A percentile compares a stretch with the other conserved stretches of the same genome.
Evolutionary conservation across 129 eudicot genomes (phyloP).

Genomic region (Glebionis coronaria): DNA sequence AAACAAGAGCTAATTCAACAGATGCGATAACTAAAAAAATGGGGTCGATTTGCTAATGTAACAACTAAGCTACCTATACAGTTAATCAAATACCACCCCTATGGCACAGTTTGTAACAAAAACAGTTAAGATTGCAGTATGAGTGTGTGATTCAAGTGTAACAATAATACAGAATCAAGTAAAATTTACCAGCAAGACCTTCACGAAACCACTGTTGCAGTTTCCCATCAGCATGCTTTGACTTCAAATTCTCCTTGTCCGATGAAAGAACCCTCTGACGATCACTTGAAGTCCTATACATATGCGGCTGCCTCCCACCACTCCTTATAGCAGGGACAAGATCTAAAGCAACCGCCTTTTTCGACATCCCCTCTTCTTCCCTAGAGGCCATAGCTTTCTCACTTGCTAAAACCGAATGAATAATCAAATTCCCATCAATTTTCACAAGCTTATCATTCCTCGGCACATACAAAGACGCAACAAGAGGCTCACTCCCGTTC

Average conservation of each 20-base stretch:
- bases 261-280: too few relatives aligned
- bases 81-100: neutral
- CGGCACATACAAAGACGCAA: constrained; percentile 82
- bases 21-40: neutral
- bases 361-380: too few relatives aligned
- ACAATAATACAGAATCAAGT: constrained; percentile 6
- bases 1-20: constrained; percentile 3
- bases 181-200: constrained; percentile 81
- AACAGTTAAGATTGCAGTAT: neutral
- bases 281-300: too few relatives aligned
- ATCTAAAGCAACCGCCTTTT: too few relatives aligned
- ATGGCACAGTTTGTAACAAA: constrained; percentile 11
- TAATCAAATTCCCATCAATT: constrained; percentile 90
- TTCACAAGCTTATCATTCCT: constrained; percentile 85
- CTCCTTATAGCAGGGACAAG: too few relatives aligned
- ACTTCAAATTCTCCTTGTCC: too few relatives aligned
- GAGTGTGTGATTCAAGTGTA: neutral
- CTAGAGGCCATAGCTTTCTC: constrained; percentile 65
- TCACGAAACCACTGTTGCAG: constrained; percentile 79
- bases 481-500: constrained; percentile 67
- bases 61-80: constrained; percentile 8
- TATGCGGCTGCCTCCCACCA: too few relatives aligned
- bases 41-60: neutral
- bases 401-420: constrained; percentile 82
- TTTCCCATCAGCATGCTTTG: too few relatives aligned